Conservation (phyloP, 805 yeast genomes). For the Candida loeiensis region DNA sequence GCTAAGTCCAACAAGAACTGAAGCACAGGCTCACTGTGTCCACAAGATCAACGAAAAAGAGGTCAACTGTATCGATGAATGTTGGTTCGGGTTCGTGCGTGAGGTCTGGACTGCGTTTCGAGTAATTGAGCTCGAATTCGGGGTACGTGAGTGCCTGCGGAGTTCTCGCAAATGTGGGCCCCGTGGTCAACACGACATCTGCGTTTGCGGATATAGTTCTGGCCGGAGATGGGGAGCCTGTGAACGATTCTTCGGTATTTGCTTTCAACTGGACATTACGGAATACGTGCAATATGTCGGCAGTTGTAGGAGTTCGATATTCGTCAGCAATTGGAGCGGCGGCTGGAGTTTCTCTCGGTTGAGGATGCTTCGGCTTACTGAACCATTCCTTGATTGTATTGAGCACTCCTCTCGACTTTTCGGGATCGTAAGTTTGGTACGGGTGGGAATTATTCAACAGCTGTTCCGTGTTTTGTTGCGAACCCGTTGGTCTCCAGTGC, state of each 20-base stretch:
- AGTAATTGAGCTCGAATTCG: conserved; percentile 16
- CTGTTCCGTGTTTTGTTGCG: conserved; percentile 29
- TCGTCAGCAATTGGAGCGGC: not conserved
- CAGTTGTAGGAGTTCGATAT: conserved; percentile 5
- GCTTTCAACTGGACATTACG: conserved; percentile 5
- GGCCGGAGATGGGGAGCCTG: conserved; percentile 2
- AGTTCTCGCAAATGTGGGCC: conserved; percentile 13
- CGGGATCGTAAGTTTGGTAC: conserved; percentile 16
- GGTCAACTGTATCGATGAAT: conserved; percentile 6
- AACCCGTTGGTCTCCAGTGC: conserved; percentile 31
- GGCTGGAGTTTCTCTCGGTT: not conserved
- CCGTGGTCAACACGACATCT: not conserved
- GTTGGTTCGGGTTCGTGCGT: conserved; percentile 2
- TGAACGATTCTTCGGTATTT: conserved; percentile 8
- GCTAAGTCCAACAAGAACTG: not conserved
- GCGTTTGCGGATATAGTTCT: conserved; percentile 4
- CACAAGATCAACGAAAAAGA: conserved; percentile 1
- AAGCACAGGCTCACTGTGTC: conserved; percentile 4
- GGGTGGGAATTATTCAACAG: conserved; percentile 28
- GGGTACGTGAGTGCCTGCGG: conserved; percentile 23
- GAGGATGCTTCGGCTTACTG: not conserved
- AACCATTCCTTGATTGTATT: conserved; percentile 6
- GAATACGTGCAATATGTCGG: conserved; percentile 4
- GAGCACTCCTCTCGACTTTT: not conserved
- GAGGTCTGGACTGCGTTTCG: not conserved